Base-by-base conservation (phyloP, 768 basidiomycete species). In the Mycena amicta region DNA sequence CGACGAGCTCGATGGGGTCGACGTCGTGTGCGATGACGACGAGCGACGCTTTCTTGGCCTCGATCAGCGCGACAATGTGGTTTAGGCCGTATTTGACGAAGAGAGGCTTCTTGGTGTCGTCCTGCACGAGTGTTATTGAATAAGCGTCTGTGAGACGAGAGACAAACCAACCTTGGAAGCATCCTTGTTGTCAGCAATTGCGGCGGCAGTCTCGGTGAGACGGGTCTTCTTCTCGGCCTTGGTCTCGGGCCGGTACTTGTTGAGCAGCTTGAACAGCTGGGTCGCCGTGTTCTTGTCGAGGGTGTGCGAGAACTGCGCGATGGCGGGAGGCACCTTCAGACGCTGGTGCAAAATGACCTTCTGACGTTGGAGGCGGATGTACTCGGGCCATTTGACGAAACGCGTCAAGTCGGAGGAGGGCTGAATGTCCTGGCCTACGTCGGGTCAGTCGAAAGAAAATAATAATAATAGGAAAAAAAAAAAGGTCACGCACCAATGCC, bases 371-470 rank as follows among this genome's bases (percentile, higher is more conserved):
- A 98, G 89, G 71, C 95, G 93, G 67, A 98, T 87, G 71, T 98
- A 98, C 80, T 95, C 93, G 67, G 96, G 96, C 96, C 96, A 99
- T 76, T 97, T 98, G 80, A 98, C 92, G 80, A 98, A 98, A 73
- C 95, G 92, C 57, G 93, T 96, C 65, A 98, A 77, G 77, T 98
- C 96, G 55, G 85, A 85, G 73, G 83, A 84, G 70, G 89, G 95
- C 68, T 89, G 92, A 68, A 98, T 84, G 76, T 96, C 93, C 79
- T 95, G 93, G 71, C 96, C 96, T 96, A n/a, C n/a, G n/a, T n/a
- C n/a, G 59, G n/a, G 66, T 11, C 30, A 39, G 16, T 16, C 23
- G 6, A 20, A 20, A 25, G 12, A 53, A 5, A 55, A 55, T 15
- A n/a, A 23, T 15, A 45, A 15, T n/a, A 23, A 45, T 8, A 8